A percentile compares a stretch with the other conserved stretches of the same genome.
These are phyloP conservation scores for Bryoerythrophyllum caledonicum DNA, from an alignment of 225 moss, liverwort and hornwort genomes.

Conservation along the genomic window DNA sequence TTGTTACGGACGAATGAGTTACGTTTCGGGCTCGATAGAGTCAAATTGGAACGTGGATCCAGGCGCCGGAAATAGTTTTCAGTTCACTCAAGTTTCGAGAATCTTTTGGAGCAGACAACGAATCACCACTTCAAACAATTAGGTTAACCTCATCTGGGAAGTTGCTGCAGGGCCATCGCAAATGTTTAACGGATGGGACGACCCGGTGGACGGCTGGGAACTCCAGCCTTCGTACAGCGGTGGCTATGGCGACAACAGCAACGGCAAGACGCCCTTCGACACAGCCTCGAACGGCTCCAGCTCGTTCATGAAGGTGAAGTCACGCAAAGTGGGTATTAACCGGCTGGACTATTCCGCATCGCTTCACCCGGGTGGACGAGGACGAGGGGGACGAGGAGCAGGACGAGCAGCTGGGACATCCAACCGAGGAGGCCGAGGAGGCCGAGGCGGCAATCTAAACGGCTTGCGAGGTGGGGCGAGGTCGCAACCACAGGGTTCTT, in stretches of 20 bases:
- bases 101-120: background rate
- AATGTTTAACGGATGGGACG: conserved; percentile 55
- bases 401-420: conserved; percentile 12
- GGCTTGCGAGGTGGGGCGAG: conserved; percentile 26
- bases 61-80: conserved; percentile 26
- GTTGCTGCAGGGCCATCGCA: conserved; percentile 45
- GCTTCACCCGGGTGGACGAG: conserved; percentile 25
- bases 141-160: background rate
- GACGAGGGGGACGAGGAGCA: conserved; percentile 26
- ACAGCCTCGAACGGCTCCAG: conserved; percentile 27
- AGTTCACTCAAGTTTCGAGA: background rate
- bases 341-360: conserved; percentile 20
- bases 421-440: conserved; percentile 27
- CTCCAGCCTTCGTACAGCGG: conserved; percentile 34
- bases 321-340: conserved; percentile 30
- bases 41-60: conserved; percentile 38
- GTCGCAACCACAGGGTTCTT: conserved; percentile 6
- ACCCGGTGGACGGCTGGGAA: conserved; percentile 59
- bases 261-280: conserved; percentile 40
- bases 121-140: background rate
- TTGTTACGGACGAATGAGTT: conserved; percentile 20
- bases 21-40: conserved; percentile 23
- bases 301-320: conserved; percentile 38
- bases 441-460: conserved; percentile 27
- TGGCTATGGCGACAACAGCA: conserved; percentile 35